These are phyloP conservation scores for Cucumis hystrix DNA, from an alignment of 306 rosid genomes.

Conservation along the genomic window DNA sequence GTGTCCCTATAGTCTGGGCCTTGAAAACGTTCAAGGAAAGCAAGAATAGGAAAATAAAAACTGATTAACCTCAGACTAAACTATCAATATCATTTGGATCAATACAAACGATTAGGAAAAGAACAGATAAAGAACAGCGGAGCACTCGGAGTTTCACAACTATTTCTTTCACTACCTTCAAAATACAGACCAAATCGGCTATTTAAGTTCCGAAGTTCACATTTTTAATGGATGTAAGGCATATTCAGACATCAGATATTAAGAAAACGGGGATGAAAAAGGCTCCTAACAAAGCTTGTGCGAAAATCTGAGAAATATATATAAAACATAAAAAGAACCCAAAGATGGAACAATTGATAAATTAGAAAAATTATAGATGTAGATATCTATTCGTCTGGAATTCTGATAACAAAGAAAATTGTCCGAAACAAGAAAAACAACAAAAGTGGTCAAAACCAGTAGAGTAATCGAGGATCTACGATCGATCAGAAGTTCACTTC, in stretches of 20 bases:
- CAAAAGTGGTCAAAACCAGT: conserved; percentile 4
- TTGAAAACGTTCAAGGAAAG: no score
- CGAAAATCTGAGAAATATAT: neutral
- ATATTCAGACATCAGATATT: neutral
- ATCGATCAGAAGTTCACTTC: conserved; percentile 29
- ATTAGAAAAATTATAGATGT: conserved; percentile 4
- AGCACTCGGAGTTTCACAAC: neutral
- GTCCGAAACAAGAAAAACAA: neutral
- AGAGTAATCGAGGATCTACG: neutral
- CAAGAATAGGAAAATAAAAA: no score
- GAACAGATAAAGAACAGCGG: no score
- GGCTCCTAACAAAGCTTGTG: neutral
- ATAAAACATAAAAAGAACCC: neutral
- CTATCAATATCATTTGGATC: no score
- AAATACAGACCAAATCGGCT: neutral
- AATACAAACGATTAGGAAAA: neutral
- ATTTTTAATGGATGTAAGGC: neutral
- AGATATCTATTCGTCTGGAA: conserved; percentile 5
- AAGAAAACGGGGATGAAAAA: neutral
- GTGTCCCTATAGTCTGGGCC: no score
- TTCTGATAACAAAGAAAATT: conserved; percentile 1
- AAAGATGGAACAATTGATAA: neutral
- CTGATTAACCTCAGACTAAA: no score
- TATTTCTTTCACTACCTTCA: neutral
- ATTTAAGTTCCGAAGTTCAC: neutral